Conservation (phyloP, 306 rosid genomes). For the Inga laurina region DNA sequence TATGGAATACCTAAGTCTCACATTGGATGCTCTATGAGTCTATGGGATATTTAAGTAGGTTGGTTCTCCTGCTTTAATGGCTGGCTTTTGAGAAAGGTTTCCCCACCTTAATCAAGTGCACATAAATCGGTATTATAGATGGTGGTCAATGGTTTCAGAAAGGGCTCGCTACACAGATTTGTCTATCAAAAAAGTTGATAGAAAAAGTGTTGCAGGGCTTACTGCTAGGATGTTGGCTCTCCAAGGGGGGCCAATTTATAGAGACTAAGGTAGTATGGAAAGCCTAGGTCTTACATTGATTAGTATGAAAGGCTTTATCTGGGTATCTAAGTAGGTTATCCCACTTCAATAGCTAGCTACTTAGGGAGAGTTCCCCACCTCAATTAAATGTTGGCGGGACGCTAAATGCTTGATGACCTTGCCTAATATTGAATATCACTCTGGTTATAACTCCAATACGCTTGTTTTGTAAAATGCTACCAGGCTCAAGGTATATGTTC, state of each 20-base stretch:
- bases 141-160: not conserved
- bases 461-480: constrained; percentile 9
- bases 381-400: not conserved
- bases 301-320: no score
- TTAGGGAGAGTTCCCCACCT: not conserved
- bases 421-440: not conserved
- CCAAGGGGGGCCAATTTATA: no score
- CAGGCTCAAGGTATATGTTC: not conserved
- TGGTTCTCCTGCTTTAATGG: not conserved
- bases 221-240: not conserved
- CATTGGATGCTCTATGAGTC: no score
- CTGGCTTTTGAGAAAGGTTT: not conserved
- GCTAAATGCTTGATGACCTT: not conserved
- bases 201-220: not conserved
- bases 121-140: not conserved
- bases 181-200: not conserved
- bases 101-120: not conserved
- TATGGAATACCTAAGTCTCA: not conserved
- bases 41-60: not conserved
- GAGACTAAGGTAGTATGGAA: no score
- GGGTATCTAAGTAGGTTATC: not conserved
- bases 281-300: no score
- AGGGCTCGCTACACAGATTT: not conserved
- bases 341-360: not conserved
- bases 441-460: not conserved